Base-by-base conservation (phyloP, 495 filamentous ascomycete species). In the Penicillium turbatum region DNA sequence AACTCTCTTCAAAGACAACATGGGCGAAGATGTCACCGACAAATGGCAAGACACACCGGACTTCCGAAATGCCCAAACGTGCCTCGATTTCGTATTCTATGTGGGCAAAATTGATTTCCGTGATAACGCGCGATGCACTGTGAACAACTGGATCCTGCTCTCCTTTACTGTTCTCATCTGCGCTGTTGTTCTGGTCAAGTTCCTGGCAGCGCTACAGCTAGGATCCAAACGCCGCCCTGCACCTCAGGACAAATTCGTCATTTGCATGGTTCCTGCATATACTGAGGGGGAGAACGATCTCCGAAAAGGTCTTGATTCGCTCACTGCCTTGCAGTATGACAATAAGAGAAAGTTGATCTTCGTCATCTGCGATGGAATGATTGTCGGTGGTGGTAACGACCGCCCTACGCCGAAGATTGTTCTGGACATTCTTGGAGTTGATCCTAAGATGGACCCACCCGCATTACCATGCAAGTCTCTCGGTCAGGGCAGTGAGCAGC, bases 261-360 rank as follows among this genome's bases (percentile, higher is more conserved):
- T 98, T 56, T 97, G 93, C 75, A 87, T 96, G 69, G 89, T 98
- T 48, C 93, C 93, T 16, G 93, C 93, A 11, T 98, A 98, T 66
- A 98, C 93, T 0, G 93, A 98, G 75, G 93, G 92, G 54, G 93
- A 98, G 74, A 92, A 98, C 67, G 86, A 89, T 16, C 73, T 98
- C 17, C 80, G 93, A 42, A 92, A 95, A 63, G 92, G 90, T 30
- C 79, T 98, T 6, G 93, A 98, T 66, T 97, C 93, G 3, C 79
- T 97, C 53, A 96, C 93, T 15, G 90, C 90, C 15, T 79, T 98
- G 32, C 85, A 93, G 51, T 98, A 98, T 60, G 93, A 98, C 70
- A 96, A 98, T 72, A 98, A 98, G 73, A 88, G 93, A 59, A 99
- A 99, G 73, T 79, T 99, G 10, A 75, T 99, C 42, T 85, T 96